Percentiles rank a stretch among this genome's conserved stretches.
Evolutionary conservation across 1,284 basidiomycete species (phyloP).

Genomic region (Exsudoporus floridanus): DNA sequence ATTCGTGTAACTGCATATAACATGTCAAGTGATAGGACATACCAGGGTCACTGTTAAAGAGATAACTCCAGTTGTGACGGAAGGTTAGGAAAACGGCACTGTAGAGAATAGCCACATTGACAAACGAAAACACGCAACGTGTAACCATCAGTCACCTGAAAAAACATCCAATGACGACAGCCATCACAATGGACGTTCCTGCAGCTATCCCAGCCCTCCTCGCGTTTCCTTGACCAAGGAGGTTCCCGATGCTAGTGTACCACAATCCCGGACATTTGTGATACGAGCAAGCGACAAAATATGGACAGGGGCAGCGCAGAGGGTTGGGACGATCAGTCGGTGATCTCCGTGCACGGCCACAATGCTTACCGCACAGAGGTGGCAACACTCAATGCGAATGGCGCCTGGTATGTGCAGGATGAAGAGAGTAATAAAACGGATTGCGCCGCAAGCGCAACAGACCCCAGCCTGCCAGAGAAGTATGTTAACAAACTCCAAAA

Average conservation of each 20-base stretch:
- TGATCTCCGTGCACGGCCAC: background rate
- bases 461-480: constrained; percentile 47
- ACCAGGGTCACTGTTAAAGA: constrained; percentile 85
- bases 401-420: constrained; percentile 83
- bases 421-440: constrained; percentile 74
- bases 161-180: constrained; percentile 54
- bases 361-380: constrained; percentile 72
- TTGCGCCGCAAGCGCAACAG: constrained; percentile 67
- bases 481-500: background rate
- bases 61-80: constrained; percentile 71
- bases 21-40: constrained; percentile 14
- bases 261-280: background rate
- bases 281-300: background rate
- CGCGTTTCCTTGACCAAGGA: constrained; percentile 73
- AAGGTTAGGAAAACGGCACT: constrained; percentile 74
- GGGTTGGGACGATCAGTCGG: background rate
- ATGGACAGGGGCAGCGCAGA: background rate
- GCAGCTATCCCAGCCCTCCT: constrained; percentile 68
- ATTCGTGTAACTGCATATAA: background rate
- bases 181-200: constrained; percentile 60
- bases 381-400: constrained; percentile 79
- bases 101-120: background rate
- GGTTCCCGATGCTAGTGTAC: constrained; percentile 67
- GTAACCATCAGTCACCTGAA: constrained; percentile 51
- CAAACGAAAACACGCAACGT: background rate